Evolutionary conservation across 306 rosid genomes (phyloP).

Genomic region (Carpinus viminea): DNA sequence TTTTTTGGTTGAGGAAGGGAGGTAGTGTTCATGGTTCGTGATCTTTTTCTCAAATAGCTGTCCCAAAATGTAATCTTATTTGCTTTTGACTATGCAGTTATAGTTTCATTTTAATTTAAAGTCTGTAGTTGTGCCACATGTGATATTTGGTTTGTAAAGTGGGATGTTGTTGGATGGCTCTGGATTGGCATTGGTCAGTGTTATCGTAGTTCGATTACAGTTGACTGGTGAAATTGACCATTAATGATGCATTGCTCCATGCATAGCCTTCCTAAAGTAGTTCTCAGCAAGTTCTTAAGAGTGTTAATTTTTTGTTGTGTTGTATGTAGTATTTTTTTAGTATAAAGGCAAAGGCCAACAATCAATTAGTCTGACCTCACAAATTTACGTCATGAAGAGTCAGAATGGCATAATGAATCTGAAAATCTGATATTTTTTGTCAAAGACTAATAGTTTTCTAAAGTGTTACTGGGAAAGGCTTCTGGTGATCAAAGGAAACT

Average conservation of each 20-base stretch:
- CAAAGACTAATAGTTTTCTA: background rate
- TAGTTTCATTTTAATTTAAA: background rate
- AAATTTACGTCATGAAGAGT: background rate
- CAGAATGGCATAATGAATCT: background rate
- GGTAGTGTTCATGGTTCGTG: background rate
- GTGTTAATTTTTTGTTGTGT: background rate
- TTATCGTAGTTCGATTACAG: background rate
- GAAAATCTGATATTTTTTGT: background rate
- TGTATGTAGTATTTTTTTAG: background rate
- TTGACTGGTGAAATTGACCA: slow-evolving; percentile 5
- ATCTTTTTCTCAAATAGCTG: background rate
- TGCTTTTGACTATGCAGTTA: background rate
- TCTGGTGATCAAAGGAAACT: background rate
- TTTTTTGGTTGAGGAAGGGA: background rate
- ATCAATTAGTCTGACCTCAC: background rate
- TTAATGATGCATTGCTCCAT: background rate
- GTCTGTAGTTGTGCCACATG: background rate
- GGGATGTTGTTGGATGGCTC: background rate
- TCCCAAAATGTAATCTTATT: background rate
- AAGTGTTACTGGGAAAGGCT: background rate
- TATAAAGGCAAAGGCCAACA: background rate
- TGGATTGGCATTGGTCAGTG: background rate
- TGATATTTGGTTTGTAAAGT: background rate
- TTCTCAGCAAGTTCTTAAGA: background rate
- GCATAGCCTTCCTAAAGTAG: background rate